Conservation (phyloP, 2,329 filamentous ascomycete species). For the Gaeumannomyces tritici region DNA sequence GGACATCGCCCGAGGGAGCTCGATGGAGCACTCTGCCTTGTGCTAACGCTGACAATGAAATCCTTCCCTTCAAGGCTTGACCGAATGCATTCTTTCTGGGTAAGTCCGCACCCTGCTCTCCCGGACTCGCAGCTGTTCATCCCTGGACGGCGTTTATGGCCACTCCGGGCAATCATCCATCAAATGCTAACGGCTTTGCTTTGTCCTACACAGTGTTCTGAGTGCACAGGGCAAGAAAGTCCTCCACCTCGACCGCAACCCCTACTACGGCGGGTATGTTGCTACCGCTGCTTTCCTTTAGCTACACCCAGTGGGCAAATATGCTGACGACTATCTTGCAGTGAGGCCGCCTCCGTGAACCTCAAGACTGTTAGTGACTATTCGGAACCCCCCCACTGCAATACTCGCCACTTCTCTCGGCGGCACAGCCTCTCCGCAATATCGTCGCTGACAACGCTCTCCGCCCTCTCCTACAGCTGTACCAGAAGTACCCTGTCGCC, state of each 20-base stretch:
- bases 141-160: not conserved
- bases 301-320: too few relatives aligned
- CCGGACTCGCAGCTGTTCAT: not conserved
- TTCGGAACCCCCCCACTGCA: constrained; percentile 9
- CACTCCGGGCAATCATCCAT: too few relatives aligned
- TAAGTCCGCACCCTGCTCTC: constrained; percentile 29
- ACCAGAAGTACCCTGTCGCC: constrained; percentile 92
- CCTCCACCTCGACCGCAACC: constrained; percentile 95
- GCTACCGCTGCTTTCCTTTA: constrained; percentile 6
- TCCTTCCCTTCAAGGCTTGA: constrained; percentile 57
- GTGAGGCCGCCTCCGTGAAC: constrained; percentile 93
- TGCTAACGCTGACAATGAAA: not conserved
- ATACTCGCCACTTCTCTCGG: constrained; percentile 2
- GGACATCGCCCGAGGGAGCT: too few relatives aligned
- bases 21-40: too few relatives aligned
- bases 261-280: constrained; percentile 85
- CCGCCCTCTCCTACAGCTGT: constrained; percentile 51
- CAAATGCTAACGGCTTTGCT: not conserved
- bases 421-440: not conserved
- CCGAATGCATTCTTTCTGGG: constrained; percentile 98
- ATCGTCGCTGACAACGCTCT: not conserved
- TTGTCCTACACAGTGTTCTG: constrained; percentile 55
- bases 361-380: constrained; percentile 62
- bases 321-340: constrained; percentile 23
- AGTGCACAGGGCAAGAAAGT: constrained; percentile 99